Evolutionary conservation across 495 filamentous ascomycete genomes (phyloP).

Genomic region (Lentithecium fluviatile): DNA sequence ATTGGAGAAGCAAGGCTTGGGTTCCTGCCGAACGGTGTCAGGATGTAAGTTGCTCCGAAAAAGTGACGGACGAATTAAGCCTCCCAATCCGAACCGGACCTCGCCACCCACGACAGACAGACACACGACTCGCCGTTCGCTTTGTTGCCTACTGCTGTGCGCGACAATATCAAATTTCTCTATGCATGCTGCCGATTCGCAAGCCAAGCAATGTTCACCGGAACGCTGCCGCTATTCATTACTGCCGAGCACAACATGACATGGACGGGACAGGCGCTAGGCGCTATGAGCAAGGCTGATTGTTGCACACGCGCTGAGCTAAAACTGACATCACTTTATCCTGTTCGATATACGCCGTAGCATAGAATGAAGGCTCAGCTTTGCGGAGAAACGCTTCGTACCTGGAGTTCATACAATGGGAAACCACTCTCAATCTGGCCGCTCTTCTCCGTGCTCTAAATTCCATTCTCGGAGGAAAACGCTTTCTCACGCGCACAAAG

Average conservation of each 20-base stretch:
- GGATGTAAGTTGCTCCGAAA: not conserved
- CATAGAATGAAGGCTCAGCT: too few relatives aligned
- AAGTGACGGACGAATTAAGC: not conserved
- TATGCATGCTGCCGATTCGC: not conserved
- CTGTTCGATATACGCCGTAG: too few relatives aligned
- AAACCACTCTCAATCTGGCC: not conserved
- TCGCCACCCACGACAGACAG: not conserved
- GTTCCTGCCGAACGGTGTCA: constrained; percentile 1
- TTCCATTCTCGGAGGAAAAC: not conserved
- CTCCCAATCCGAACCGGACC: not conserved
- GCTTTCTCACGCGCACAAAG: not conserved
- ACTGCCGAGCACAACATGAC: too few relatives aligned
- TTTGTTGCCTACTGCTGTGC: not conserved
- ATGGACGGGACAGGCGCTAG: too few relatives aligned
- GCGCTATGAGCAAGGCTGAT: not conserved
- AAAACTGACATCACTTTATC: not conserved
- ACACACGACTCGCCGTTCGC: constrained; percentile 6
- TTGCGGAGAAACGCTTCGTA: too few relatives aligned
- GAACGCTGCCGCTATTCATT: not conserved
- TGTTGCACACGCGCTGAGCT: not conserved
- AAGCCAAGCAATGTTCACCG: constrained; percentile 15
- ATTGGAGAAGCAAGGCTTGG: not conserved
- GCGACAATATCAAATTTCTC: not conserved
- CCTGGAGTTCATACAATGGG: too few relatives aligned
- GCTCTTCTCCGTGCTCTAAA: not conserved